Evolutionary conservation across 495 filamentous ascomycete species (phyloP).

Genomic region (Aspergillus coremiiformis): DNA sequence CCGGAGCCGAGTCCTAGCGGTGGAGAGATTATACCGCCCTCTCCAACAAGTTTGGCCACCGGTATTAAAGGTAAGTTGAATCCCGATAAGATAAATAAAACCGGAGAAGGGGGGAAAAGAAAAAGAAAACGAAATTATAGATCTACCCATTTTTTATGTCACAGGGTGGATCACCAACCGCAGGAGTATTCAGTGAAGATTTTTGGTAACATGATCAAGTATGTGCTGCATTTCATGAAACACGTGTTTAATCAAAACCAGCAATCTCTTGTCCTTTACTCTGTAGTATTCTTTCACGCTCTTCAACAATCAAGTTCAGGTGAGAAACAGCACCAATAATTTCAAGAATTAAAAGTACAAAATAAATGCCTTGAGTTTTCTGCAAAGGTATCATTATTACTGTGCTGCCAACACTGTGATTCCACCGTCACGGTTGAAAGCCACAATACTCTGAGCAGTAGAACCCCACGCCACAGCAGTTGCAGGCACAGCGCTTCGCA

Average conservation of each 20-base stretch:
- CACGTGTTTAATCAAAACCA: no score
- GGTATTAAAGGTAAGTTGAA: background rate
- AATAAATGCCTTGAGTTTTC: conserved; percentile 16
- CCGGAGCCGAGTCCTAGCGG: background rate
- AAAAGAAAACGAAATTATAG: background rate
- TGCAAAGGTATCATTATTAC: conserved; percentile 35
- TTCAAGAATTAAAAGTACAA: conserved; percentile 17
- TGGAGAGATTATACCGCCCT: background rate
- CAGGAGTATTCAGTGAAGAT: background rate
- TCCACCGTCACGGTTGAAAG: conserved; percentile 64
- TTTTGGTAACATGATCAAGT: background rate
- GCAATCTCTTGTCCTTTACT: no score
- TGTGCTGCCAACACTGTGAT: conserved; percentile 53
- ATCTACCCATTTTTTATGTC: background rate
- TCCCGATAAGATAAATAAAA: background rate
- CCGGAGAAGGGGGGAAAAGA: no score
- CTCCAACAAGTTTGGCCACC: background rate
- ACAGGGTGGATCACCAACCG: no score
- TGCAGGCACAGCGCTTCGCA: conserved; percentile 66
- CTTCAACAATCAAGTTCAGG: conserved; percentile 11
- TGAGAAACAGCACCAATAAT: conserved; percentile 20
- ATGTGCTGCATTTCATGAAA: no score
- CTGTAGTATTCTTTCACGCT: background rate
- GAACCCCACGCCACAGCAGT: conserved; percentile 70
- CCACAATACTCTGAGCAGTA: conserved; percentile 64